Evolutionary conservation across 306 rosid species (phyloP), one percentile per base, ranked within the genome.

Genomic region (Sicyos edulis): DNA sequence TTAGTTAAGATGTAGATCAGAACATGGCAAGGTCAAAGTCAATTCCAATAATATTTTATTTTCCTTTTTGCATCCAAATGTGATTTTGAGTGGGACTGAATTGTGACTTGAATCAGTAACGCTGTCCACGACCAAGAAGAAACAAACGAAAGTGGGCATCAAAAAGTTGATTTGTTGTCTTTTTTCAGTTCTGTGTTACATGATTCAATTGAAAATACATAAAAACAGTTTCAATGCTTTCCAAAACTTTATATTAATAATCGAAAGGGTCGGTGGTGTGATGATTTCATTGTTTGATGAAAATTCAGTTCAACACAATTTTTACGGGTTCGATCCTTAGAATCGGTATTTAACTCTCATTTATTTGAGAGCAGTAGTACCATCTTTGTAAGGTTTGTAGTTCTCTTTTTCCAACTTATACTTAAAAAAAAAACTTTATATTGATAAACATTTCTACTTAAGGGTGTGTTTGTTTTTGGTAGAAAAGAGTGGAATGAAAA

Each of bases 121-220:
- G 73, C 14, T 68, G 73, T 68, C 73, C 73, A 68, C 73, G 73
- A 68, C 73, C 73, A 68, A 68, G 73, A 68, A 24, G 20, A 47
- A 68, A 47, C 73, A 68, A 68, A 68, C 58, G 15, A 5, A 68
- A 49, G 73, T 68, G 73, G 73, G 73, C 54, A 68, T 68, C 73
- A 50, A 68, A 68, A 68, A 32, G 72, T 50, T 50, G 42, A 68
- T 68, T 22, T 68, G 21, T 68, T 68, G 73, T 68, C 44, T 7
- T 51, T 69, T 69, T 69, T 69, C 22, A 50, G 47, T 42, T 42
- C 13, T 8, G 20, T 9, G 12, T 62, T 62, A 62, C 50, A 32
- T 34, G 22, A 4, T 50, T n/a, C 26, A 6, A 68, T 47, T 63
- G 49, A 61, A 61, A 60, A 49, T 6, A 32, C 47, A 45, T 67